phyloP scores from a whole-genome alignment of 164 flowering plant genomes.

The Sextonia rubra region DNA sequence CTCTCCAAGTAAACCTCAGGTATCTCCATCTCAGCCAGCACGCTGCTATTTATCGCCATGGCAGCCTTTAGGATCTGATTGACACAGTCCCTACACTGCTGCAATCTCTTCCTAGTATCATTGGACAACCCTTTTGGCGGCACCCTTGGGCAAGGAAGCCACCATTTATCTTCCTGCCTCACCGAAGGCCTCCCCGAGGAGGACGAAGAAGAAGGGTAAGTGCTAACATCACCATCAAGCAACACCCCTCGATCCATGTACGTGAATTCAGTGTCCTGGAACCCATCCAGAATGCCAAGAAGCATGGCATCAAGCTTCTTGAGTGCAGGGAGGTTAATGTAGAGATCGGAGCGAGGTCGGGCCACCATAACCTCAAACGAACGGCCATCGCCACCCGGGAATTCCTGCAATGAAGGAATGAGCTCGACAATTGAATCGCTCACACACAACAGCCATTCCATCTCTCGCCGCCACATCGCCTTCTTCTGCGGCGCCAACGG shows the following conservation, averaged over 20 bases:
- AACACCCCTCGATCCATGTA: conserved; percentile 59
- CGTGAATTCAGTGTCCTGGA: conserved; percentile 46
- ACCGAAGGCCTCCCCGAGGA: conserved; percentile 36
- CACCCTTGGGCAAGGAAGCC: conserved; percentile 76
- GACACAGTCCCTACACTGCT: conserved; percentile 60
- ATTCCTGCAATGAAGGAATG: conserved; percentile 57
- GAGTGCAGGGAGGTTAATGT: conserved; percentile 68
- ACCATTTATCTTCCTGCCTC: conserved; percentile 77
- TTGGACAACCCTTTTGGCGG: conserved; percentile 61
- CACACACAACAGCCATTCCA: conserved; percentile 78
- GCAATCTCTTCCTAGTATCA: conserved; percentile 51
- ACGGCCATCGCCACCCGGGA: conserved; percentile 53
- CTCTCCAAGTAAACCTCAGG: conserved; percentile 54
- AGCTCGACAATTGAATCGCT: conserved; percentile 77
- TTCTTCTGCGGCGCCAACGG: conserved; percentile 63
- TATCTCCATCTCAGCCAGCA: conserved; percentile 74
- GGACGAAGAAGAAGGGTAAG: conserved; percentile 26
- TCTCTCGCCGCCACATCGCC: conserved; percentile 70
- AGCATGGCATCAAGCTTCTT: conserved; percentile 78
- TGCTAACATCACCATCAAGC: conserved; percentile 29
- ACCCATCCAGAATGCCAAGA: conserved; percentile 59
- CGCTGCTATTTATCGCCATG: conserved; percentile 58
- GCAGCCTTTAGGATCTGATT: conserved; percentile 80
- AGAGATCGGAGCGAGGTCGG: conserved; percentile 61
- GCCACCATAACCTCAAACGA: conserved; percentile 74